phyloP scores from a whole-genome alignment of 2,329 filamentous ascomycete genomes.

The Dactylellina sp. region DNA sequence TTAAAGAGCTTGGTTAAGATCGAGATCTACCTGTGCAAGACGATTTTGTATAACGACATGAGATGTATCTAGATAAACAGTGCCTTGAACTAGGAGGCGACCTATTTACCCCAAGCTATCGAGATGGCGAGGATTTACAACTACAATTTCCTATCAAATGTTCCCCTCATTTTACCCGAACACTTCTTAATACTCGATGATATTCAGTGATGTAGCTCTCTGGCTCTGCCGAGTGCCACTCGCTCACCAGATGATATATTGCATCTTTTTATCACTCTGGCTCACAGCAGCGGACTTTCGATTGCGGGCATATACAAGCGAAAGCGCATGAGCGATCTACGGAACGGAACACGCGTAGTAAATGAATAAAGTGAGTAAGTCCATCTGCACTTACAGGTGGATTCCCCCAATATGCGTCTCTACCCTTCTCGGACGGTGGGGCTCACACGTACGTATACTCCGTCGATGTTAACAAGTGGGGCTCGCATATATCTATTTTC shows the following conservation, averaged over 20 bases:
- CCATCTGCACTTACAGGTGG: background rate
- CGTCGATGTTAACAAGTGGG: background rate
- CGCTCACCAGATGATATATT: background rate
- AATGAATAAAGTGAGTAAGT: background rate
- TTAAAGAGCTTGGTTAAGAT: no score
- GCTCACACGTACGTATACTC: no score
- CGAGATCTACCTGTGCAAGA: background rate
- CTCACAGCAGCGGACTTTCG: background rate
- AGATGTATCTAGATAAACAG: background rate
- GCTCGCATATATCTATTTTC: background rate
- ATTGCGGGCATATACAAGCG: slow-evolving; percentile 17
- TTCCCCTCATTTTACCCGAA: background rate
- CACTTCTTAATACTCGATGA: no score
- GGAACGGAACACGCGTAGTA: slow-evolving; percentile 1
- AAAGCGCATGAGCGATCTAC: slow-evolving; percentile 22
- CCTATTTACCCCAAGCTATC: background rate
- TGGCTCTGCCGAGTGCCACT: no score
- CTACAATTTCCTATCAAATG: slow-evolving; percentile 8
- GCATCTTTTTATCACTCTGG: background rate
- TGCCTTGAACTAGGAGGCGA: slow-evolving; percentile 9
- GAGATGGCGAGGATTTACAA: slow-evolving; percentile 29
- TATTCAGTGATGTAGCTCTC: background rate
- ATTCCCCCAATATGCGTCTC: no score
- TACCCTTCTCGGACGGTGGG: no score
- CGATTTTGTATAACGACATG: slow-evolving; percentile 12